A percentile compares a stretch with the other conserved stretches of the same genome.
phyloP scores from a whole-genome alignment of 345 rosid species.

The Gossypium raimondii region DNA sequence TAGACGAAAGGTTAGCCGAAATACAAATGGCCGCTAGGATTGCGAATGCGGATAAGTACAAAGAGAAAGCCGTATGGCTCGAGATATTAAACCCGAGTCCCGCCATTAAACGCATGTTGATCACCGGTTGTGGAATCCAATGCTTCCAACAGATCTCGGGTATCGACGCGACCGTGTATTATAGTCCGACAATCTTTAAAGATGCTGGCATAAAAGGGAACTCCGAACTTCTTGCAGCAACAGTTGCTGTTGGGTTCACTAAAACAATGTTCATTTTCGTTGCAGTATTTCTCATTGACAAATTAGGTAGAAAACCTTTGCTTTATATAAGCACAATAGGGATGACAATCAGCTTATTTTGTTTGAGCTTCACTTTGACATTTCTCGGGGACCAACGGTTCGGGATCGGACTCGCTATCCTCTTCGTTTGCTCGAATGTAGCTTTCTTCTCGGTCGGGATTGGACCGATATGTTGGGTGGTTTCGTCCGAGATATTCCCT shows the following conservation, averaged over 20 bases:
- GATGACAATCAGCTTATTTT: conserved; percentile 51
- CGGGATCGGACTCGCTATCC: conserved; percentile 35
- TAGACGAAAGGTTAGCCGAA: conserved; percentile 51
- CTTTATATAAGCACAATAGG: conserved; percentile 61
- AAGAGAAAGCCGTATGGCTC: conserved; percentile 44
- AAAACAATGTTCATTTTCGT: conserved; percentile 53
- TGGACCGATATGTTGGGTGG: conserved; percentile 61
- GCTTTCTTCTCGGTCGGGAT: conserved; percentile 67
- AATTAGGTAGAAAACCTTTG: conserved; percentile 55
- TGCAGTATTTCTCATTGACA: conserved; percentile 57
- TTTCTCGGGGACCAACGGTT: conserved; percentile 30
- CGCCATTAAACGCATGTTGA: conserved; percentile 41
- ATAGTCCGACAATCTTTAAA: conserved; percentile 62
- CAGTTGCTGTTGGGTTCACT: conserved; percentile 65
- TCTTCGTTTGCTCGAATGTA: conserved; percentile 51
- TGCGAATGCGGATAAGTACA: conserved; percentile 23
- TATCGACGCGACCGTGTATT: conserved; percentile 61
- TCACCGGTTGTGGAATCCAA: conserved; percentile 62
- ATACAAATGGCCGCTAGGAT: conserved; percentile 43
- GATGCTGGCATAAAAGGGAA: conserved; percentile 46
- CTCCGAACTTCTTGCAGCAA: conserved; percentile 49
- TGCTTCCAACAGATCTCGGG: conserved; percentile 68
- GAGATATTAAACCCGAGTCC: conserved; percentile 49
- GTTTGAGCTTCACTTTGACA: conserved; percentile 38
- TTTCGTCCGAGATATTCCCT: conserved; percentile 62